Evolutionary conservation across 140 eudicot genomes (phyloP), one percentile per base, ranked within the genome.

Genomic region (Senecio squalidus): DNA sequence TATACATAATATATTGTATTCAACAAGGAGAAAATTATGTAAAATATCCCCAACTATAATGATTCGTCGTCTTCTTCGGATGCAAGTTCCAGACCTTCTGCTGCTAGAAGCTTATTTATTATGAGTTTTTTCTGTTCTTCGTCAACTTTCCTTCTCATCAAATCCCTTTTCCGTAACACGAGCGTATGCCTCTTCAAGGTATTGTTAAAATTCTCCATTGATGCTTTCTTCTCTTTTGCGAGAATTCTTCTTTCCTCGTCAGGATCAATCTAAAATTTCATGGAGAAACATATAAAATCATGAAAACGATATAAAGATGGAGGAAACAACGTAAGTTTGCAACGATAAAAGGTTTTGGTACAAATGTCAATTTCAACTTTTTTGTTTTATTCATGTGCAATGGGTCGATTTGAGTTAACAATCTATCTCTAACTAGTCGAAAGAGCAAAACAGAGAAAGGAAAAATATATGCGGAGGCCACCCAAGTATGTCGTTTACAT

Each of bases 21-120:
- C 14, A 41, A 26, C 22, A 46, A 4, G 4, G 29, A 52, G 40
- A 40, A 7, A 18, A 6, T 5, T 4, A 55, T 15, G 29, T 44
- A 66, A 7, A 28, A 23, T 3, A 29, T 18, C 39, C 17, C 17
- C 54, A 39, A 74, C 30, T n/a, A 55, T 9, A 14, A 21, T 16
- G 45, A 25, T 15, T 45, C 67, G 21, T 85, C 76, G 17, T 89
- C 82, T 45, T 82, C 91, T n/a, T 91, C 98, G 3, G 78, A 72
- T 23, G 78, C 98, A 14, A 92, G 91, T 75, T 92, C 98, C 40
- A 87, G 86, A 58, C 98, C 98, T 75, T 92, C 98, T 21, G 84
- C 95, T 39, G 95, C 98, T 30, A 92, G 74, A 72, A 92, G 98
- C 60, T 76, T 71, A 64, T 69, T 68, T 9, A 92, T 77, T 38